Evolutionary conservation across 192 early-diverging fungal species (phyloP), one percentile per base, ranked within the genome.

Genomic region (Gigaspora rosea): DNA sequence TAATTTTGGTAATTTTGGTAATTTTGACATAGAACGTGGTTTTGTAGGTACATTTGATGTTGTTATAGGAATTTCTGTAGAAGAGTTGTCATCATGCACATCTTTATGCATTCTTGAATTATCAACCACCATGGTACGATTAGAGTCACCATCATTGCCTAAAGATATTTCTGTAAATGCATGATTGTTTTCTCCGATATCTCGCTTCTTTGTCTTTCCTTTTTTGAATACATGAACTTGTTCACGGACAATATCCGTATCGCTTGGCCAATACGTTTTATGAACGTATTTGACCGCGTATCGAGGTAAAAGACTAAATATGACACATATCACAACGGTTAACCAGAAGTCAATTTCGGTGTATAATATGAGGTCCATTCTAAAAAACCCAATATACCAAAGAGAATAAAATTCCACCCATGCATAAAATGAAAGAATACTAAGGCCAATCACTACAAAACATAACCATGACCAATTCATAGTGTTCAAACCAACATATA

Each of bases 211-310:
- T 64, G 3, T 33, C 22, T 63, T 64, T 13, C 0, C 4, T 52
- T 65, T 75, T 22, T 64, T 75, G 12, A 1, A 10, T 20, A 15
- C 13, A 62, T 84, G 80, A 27, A 90, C 84, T 73, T 90, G 86
- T 84, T 96, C 96, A 58, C 94, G 94, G 63, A 97, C 88, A 51
- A 97, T 88, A 36, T 95, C 91, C 8, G 90, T 90, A 81, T 97
- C 94, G 56, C 86, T 93, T 1, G 96, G 96, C 47, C 83, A 83
- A 78, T 92, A 88, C 48, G 89, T 86, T 41, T 93, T 92, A 16
- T 87, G 83, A 52, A 85, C 80, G 79, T 90, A 92, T 82, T 92
- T 90, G 58, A 85, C 82, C 36, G 86, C 81, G 57, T 91, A 85
- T 52, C 94, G 91, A 22, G 96, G 96, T 76, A 94, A 73, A 80